phyloP scores from a whole-genome alignment of 768 basidiomycete species.

The Lentinus tigrinus region DNA sequence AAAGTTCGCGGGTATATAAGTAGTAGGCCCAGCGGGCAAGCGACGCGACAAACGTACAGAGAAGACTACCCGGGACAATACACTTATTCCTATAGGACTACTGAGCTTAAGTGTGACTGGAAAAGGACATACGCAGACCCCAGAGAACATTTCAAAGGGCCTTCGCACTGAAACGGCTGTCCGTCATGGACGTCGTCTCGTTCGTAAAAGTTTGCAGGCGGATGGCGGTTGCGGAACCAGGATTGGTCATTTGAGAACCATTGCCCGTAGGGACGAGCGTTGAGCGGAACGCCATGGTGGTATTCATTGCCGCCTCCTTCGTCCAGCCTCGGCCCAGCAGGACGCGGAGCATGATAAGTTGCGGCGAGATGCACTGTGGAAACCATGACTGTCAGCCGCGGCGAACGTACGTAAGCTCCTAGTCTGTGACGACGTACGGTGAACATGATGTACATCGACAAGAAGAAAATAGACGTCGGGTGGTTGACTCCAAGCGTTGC shows the following conservation, averaged over 20 bases:
- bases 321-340: conserved; percentile 11
- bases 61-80: too few relatives aligned
- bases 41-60: too few relatives aligned
- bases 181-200: too few relatives aligned
- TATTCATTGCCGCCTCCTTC: neutral
- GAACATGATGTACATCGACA: conserved; percentile 10
- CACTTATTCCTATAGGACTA: too few relatives aligned
- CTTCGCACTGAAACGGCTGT: too few relatives aligned
- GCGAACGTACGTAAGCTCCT: neutral
- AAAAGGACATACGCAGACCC: too few relatives aligned
- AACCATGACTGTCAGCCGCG: neutral
- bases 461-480: conserved; percentile 4
- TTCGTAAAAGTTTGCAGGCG: too few relatives aligned
- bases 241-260: neutral
- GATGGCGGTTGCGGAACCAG: too few relatives aligned
- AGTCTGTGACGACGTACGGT: conserved; percentile 1
- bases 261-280: neutral
- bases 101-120: too few relatives aligned
- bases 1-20: too few relatives aligned
- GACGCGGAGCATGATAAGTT: conserved; percentile 11
- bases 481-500: conserved; percentile 4
- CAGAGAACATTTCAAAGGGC: too few relatives aligned
- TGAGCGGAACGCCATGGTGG: neutral
- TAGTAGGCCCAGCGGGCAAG: too few relatives aligned
- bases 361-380: conserved; percentile 10